These are phyloP conservation scores for Metschnikowia aberdeeniae DNA, from an alignment of 805 yeast species.

Conservation along the genomic window DNA sequence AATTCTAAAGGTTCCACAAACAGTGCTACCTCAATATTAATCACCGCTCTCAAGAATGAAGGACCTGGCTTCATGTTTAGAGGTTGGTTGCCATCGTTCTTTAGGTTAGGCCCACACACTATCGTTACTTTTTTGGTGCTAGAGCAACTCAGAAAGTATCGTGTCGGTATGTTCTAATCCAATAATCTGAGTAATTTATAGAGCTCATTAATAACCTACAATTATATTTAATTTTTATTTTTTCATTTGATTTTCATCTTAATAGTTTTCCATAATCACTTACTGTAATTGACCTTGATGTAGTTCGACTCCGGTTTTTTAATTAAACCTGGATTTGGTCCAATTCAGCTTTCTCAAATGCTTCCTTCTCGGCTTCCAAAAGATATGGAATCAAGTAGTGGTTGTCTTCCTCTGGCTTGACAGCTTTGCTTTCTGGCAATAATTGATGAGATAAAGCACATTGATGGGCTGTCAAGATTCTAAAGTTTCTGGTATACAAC, in stretches of 20 bases:
- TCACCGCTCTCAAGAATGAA: slow-evolving; percentile 56
- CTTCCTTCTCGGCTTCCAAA: slow-evolving; percentile 92
- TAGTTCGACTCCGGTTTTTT: neutral
- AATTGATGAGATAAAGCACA: slow-evolving; percentile 77
- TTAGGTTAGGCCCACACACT: slow-evolving; percentile 81
- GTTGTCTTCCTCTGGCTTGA: slow-evolving; percentile 73
- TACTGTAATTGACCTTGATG: neutral
- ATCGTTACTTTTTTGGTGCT: slow-evolving; percentile 65
- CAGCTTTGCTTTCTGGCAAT: slow-evolving; percentile 74
- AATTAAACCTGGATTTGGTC: slow-evolving; percentile 58
- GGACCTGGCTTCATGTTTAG: slow-evolving; percentile 80
- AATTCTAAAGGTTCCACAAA: slow-evolving; percentile 47
- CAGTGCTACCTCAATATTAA: slow-evolving; percentile 49
- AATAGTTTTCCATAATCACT: neutral
- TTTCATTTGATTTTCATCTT: neutral
- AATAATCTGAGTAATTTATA: neutral
- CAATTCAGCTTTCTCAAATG: slow-evolving; percentile 79
- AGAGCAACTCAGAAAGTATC: slow-evolving; percentile 57
- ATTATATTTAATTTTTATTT: too few relatives aligned
- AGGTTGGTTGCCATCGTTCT: slow-evolving; percentile 88
- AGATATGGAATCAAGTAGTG: slow-evolving; percentile 85
- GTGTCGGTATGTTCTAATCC: slow-evolving; percentile 44
- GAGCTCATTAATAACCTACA: neutral
- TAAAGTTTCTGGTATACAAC: slow-evolving; percentile 85
- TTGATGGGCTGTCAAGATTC: slow-evolving; percentile 91